These are phyloP conservation scores for Ascocoryne sarcoides DNA, from an alignment of 2,329 filamentous ascomycete genomes.

Conservation along the genomic window DNA sequence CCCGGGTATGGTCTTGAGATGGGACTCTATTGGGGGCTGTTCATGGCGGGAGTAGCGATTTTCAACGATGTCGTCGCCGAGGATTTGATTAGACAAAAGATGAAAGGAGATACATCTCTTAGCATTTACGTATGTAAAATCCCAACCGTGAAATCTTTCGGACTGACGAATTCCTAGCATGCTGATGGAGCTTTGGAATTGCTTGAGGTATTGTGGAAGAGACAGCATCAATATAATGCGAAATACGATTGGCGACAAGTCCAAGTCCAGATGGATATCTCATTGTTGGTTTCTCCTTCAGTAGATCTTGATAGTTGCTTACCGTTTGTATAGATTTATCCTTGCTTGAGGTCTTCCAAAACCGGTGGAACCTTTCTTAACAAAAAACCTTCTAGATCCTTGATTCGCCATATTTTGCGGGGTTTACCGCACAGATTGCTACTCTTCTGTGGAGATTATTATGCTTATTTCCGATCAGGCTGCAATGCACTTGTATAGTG, in stretches of 20 bases:
- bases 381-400: no score
- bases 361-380: no score
- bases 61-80: slow-evolving; percentile 23
- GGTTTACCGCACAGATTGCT: no score
- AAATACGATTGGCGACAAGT: slow-evolving; percentile 27
- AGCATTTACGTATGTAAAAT: slow-evolving; percentile 23
- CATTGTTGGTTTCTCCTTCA: slow-evolving; percentile 16
- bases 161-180: slow-evolving; percentile 17
- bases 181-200: slow-evolving; percentile 24
- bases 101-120: slow-evolving; percentile 21
- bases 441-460: no score
- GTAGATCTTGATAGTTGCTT: background rate
- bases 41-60: slow-evolving; percentile 24
- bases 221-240: slow-evolving; percentile 23
- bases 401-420: no score
- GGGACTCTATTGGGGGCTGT: slow-evolving; percentile 26
- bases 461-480: no score
- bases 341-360: slow-evolving; percentile 14
- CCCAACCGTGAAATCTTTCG: background rate
- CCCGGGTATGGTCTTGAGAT: slow-evolving; percentile 26
- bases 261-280: slow-evolving; percentile 25
- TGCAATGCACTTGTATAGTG: no score
- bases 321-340: slow-evolving; percentile 13
- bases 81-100: slow-evolving; percentile 21
- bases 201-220: slow-evolving; percentile 25